Evolutionary conservation across 495 filamentous ascomycete genomes (phyloP).

Genomic region (Hypoxylon perforatum): DNA sequence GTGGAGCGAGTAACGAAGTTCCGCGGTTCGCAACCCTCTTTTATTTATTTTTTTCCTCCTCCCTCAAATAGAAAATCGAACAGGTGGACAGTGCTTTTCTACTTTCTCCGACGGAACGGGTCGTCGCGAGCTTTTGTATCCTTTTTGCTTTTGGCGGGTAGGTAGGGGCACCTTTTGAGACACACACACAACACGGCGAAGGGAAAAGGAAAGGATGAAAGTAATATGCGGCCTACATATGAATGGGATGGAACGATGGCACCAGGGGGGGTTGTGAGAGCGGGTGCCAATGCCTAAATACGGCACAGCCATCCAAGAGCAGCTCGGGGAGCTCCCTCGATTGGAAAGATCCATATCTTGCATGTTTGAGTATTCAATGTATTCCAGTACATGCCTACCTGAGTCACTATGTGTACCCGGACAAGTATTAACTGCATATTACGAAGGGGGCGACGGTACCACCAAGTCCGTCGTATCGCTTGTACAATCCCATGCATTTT

Average conservation of each 20-base stretch:
- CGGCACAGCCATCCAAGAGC: constrained; percentile 1
- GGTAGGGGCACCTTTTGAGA: background rate
- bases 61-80: background rate
- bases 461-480: constrained; percentile 1
- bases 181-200: constrained; percentile 20
- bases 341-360: constrained; percentile 19
- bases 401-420: constrained; percentile 17
- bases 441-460: constrained; percentile 15
- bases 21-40: constrained; percentile 5
- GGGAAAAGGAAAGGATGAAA: constrained; percentile 20
- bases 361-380: background rate
- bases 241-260: constrained; percentile 22
- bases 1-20: constrained; percentile 5
- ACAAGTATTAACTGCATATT: too few relatives aligned
- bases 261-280: background rate
- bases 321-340: constrained; percentile 30
- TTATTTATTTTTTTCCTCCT: too few relatives aligned
- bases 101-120: constrained; percentile 8
- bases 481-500: constrained; percentile 14
- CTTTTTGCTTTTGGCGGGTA: constrained; percentile 17
- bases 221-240: constrained; percentile 12
- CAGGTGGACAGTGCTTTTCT: constrained; percentile 3
- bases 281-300: constrained; percentile 39
- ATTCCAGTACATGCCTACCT: constrained; percentile 15
- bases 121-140: constrained; percentile 18